Conservation (phyloP, 73 alveolate genomes). For the Paramecium pentaurelia region DNA sequence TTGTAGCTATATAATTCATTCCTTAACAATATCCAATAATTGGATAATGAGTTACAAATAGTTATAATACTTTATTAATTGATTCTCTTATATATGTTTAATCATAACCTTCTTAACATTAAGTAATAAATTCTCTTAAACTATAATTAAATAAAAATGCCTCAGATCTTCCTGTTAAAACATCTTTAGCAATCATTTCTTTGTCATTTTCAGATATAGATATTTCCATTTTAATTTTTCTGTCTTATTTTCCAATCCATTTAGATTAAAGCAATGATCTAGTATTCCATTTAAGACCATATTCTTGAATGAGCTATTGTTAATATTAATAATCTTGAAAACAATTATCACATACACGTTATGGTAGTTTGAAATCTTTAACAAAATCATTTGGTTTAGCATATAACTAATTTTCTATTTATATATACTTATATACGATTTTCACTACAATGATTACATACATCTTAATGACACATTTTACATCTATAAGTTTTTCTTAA, state of each 20-base stretch:
- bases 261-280: neutral
- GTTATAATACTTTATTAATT: neutral
- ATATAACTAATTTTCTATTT: neutral
- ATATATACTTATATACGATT: neutral
- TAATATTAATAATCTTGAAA: neutral
- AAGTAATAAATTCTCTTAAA: neutral
- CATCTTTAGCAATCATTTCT: slow-evolving; percentile 14
- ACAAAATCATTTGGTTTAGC: neutral
- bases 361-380: neutral
- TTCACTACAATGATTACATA: neutral
- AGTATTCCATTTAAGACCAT: slow-evolving; percentile 4
- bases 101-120: neutral
- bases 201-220: neutral
- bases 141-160: slow-evolving; percentile 14
- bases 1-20: slow-evolving; percentile 24
- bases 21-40: slow-evolving; percentile 31
- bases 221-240: neutral
- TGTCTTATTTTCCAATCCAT: neutral
- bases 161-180: slow-evolving; percentile 33
- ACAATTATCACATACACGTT: slow-evolving; percentile 11
- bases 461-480: slow-evolving; percentile 4
- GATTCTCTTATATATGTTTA: neutral
- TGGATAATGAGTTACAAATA: slow-evolving; percentile 10
- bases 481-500: slow-evolving; percentile 22
- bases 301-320: neutral